Evolutionary conservation across 148 eudicot species (phyloP), one percentile per base, ranked within the genome.

Genomic region (Mesembryanthemum crystallinum): DNA sequence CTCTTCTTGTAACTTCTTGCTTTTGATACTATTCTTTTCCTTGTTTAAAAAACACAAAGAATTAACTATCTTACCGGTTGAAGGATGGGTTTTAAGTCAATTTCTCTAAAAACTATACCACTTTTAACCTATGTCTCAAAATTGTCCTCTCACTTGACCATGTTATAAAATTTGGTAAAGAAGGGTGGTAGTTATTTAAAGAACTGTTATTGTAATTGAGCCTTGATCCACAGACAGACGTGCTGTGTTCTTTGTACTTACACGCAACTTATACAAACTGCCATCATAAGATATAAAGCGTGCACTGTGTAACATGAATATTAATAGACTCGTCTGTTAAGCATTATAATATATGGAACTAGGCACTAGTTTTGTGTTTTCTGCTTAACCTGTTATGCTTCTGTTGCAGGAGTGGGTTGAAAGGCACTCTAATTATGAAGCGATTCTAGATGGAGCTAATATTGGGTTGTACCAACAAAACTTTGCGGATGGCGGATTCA

Each of bases 401-500:
- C 20, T 12, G 49, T n/a, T 66, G 51, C 18, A 94, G 98, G 95
- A 89, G 9, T 95, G 97, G 97, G 67, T 95, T 77, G 94, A 87
- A 67, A 74, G 80, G 73, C 83, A 90, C 81, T 77, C 82, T 49
- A 92, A 86, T 30, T 90, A 84, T 39, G 92, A 95, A 74, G 89
- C 93, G 77, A 79, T 95, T 62, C 81, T 92, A 43, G 98, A 95
- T 84, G 97, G 91, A 76, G 98, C 98, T 77, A 95, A 95, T 73
- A 83, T 92, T 82, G 98, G 94, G 67, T 83, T 95, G 8, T 92
- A 84, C 81, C 89, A 88, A 72, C 98, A 95, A 76, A 95, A 95
- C 79, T 95, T 95, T 80, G 87, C 89, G 1, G 91, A 92, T 23
- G 97, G 98, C 68, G 93, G 92, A 73, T 95, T 95, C 74, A 87